phyloP scores from a whole-genome alignment of 805 yeast genomes.

The Candida anglica region DNA sequence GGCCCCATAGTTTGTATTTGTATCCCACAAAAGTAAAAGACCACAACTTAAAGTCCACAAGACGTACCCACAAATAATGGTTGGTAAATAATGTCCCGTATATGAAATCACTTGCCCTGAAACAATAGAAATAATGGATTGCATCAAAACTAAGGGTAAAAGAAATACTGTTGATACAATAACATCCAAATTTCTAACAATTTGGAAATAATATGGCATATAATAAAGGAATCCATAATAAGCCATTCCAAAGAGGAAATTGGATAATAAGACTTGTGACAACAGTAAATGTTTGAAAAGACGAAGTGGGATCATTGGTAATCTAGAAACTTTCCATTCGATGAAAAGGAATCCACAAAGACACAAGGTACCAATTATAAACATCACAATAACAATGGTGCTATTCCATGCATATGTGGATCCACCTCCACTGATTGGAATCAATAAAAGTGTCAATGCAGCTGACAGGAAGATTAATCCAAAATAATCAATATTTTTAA shows the following conservation, averaged over 20 bases:
- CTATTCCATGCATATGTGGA: conserved; percentile 53
- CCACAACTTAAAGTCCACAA: conserved; percentile 41
- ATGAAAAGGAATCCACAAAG: conserved; percentile 42
- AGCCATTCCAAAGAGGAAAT: conserved; percentile 46
- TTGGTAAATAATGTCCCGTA: conserved; percentile 39
- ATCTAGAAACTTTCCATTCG: conserved; percentile 45
- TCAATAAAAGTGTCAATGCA: conserved; percentile 44
- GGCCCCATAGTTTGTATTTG: conserved; percentile 28
- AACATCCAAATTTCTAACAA: conserved; percentile 37
- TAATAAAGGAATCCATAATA: conserved; percentile 46
- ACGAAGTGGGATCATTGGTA: conserved; percentile 54
- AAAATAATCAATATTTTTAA: conserved; percentile 46
- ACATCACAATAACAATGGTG: conserved; percentile 29
- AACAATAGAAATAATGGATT: conserved; percentile 36
- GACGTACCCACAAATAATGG: conserved; percentile 38
- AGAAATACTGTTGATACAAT: conserved; percentile 37
- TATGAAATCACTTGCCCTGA: conserved; percentile 45
- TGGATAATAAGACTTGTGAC: conserved; percentile 25
- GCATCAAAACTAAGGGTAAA: conserved; percentile 43
- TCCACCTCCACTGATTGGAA: conserved; percentile 65
- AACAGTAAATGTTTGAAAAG: conserved; percentile 34
- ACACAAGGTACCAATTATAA: conserved; percentile 28
- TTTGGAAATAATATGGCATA: conserved; percentile 46
- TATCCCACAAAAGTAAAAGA: conserved; percentile 27
- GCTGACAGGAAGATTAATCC: conserved; percentile 50